These are phyloP conservation scores for Kwoniella dejecticola DNA, from an alignment of 768 basidiomycete genomes.

Conservation along the genomic window DNA sequence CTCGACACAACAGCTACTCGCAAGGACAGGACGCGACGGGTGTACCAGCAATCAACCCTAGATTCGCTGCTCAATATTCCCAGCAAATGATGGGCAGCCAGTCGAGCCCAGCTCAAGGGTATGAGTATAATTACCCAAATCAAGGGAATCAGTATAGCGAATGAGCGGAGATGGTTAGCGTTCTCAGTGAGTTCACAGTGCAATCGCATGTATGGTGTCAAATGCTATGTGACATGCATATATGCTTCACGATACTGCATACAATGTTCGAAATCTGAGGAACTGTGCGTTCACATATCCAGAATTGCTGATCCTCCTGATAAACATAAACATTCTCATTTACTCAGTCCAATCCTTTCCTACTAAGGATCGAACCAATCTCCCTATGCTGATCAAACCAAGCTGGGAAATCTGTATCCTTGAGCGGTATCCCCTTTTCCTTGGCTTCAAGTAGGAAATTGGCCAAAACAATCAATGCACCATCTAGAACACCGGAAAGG, in stretches of 20 bases:
- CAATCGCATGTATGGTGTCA: too few relatives aligned
- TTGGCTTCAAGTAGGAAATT: conserved; percentile 82
- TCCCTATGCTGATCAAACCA: conserved; percentile 85
- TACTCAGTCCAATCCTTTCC: conserved; percentile 49
- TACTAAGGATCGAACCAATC: conserved; percentile 60
- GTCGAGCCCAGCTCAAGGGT: neutral
- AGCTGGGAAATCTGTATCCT: conserved; percentile 65
- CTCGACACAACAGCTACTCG: conserved; percentile 2
- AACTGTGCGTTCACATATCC: too few relatives aligned
- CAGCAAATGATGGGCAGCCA: conserved; percentile 26
- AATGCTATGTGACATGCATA: neutral
- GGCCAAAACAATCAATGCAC: conserved; percentile 87
- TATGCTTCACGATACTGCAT: neutral
- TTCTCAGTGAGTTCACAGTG: too few relatives aligned
- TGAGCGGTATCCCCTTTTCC: conserved; percentile 39
- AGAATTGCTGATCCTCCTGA: too few relatives aligned
- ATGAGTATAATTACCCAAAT: conserved; percentile 2
- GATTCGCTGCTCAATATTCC: conserved; percentile 46
- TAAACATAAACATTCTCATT: too few relatives aligned
- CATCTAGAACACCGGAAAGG: conserved; percentile 69
- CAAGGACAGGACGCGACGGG: neutral
- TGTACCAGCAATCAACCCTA: conserved; percentile 48
- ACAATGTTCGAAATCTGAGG: neutral
- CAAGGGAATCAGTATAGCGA: conserved; percentile 10
- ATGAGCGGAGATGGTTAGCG: neutral